These are phyloP conservation scores for Starmerella cellae DNA, from an alignment of 805 yeast genomes.

Conservation along the genomic window DNA sequence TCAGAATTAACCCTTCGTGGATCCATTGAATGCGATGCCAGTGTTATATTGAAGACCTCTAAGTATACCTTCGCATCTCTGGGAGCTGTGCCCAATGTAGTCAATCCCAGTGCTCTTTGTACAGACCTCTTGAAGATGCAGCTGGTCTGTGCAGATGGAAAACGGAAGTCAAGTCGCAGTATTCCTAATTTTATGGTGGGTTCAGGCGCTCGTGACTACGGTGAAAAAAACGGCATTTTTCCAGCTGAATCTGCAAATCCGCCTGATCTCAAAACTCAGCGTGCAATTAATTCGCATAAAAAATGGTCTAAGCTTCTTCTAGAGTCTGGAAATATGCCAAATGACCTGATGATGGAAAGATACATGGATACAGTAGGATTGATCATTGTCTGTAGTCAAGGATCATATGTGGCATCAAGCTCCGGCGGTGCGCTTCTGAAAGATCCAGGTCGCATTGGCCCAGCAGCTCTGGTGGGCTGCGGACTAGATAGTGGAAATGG, in stretches of 20 bases:
- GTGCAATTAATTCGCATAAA: conserved; percentile 4
- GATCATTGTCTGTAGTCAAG: conserved; percentile 23
- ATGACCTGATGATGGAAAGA: neutral
- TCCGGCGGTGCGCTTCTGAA: conserved; percentile 32
- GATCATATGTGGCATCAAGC: conserved; percentile 27
- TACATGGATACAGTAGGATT: conserved; percentile 32
- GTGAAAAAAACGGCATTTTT: neutral
- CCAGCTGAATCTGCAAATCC: neutral
- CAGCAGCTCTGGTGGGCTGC: conserved; percentile 32
- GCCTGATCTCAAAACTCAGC: conserved; percentile 14
- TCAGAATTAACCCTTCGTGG: conserved; percentile 28
- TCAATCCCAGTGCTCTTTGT: conserved; percentile 26
- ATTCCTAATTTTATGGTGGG: conserved; percentile 27
- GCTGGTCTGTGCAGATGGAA: neutral
- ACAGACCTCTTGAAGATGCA: conserved; percentile 1
- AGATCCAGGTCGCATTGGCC: conserved; percentile 31
- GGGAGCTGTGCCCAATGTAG: conserved; percentile 24
- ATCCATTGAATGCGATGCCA: conserved; percentile 33
- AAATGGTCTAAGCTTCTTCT: neutral
- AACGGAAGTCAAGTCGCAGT: conserved; percentile 12
- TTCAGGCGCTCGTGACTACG: conserved; percentile 26
- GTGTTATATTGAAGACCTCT: conserved; percentile 19
- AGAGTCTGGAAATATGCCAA: neutral
- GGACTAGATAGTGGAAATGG: conserved; percentile 23
- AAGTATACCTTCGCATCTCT: conserved; percentile 23